Evolutionary conservation across 805 yeast species (phyloP).

Genomic region (Wickerhamiella sergipiensis): DNA sequence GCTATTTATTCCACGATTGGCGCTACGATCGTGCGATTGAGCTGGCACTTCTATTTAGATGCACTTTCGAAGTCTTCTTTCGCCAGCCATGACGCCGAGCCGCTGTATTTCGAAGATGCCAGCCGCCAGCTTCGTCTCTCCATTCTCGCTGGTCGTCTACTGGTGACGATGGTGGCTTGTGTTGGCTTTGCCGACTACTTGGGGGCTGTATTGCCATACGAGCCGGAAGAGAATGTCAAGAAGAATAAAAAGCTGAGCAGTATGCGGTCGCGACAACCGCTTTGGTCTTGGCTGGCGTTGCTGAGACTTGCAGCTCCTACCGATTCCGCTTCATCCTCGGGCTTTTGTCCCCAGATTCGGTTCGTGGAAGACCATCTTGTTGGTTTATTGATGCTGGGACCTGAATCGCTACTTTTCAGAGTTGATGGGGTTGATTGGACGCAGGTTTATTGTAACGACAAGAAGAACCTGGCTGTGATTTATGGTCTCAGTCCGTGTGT

Average conservation of each 20-base stretch:
- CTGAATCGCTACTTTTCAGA: slow-evolving; percentile 25
- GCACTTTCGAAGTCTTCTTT: background rate
- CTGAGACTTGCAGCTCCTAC: slow-evolving; percentile 5
- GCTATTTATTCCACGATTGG: background rate
- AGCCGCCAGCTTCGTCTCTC: background rate
- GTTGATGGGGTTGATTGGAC: slow-evolving; percentile 64
- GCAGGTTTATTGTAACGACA: slow-evolving; percentile 30
- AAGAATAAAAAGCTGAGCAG: background rate
- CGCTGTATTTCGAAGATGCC: background rate
- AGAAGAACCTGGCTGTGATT: slow-evolving; percentile 39
- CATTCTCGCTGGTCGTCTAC: background rate
- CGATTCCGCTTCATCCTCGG: slow-evolving; percentile 10
- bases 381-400: slow-evolving; percentile 7
- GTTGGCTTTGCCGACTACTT: background rate
- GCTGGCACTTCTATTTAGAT: background rate
- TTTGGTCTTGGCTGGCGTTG: slow-evolving; percentile 25
- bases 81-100: background rate
- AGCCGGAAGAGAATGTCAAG: background rate
- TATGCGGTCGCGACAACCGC: background rate
- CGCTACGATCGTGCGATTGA: background rate
- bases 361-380: slow-evolving; percentile 23
- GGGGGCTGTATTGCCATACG: background rate
- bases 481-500: slow-evolving; percentile 53
- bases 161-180: background rate
- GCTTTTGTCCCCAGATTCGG: slow-evolving; percentile 16